phyloP scores from a whole-genome alignment of 2,329 filamentous ascomycete genomes.

The Aspergillus luchuensis region DNA sequence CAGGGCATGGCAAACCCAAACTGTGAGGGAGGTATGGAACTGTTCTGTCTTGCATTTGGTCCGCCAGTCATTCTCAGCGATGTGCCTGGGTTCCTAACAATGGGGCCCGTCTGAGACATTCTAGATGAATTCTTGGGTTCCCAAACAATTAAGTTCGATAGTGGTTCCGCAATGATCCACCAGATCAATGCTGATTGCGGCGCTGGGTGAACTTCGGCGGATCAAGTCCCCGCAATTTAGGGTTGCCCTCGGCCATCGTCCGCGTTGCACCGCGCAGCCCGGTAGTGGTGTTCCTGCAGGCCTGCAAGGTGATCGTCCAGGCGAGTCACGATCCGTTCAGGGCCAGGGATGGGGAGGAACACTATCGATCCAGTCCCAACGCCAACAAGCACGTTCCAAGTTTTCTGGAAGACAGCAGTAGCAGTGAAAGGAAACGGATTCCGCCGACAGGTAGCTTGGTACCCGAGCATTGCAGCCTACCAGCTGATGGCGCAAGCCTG shows the following conservation, averaged over 20 bases:
- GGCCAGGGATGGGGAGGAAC: neutral
- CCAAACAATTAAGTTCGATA: neutral
- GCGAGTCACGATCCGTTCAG: neutral
- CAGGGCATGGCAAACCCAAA: neutral
- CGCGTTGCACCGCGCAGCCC: neutral
- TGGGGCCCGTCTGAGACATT: neutral
- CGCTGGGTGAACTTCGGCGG: neutral
- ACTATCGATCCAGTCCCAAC: neutral
- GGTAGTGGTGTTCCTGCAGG: neutral
- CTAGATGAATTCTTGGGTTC: neutral
- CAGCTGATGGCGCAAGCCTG: neutral
- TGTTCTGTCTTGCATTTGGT: too few species aligned
- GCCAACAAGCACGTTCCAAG: neutral
- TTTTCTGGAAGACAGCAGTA: neutral
- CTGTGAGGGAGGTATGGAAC: too few species aligned
- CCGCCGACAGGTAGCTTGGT: neutral
- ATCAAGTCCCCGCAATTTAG: neutral
- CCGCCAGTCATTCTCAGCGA: too few species aligned
- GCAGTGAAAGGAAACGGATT: neutral
- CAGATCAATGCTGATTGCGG: neutral
- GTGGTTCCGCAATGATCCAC: neutral
- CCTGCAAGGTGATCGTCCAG: slow-evolving; percentile 2
- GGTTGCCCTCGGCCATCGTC: slow-evolving; percentile 5
- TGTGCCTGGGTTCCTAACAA: neutral
- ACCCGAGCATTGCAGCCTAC: neutral